Base-by-base conservation (phyloP, 2,329 filamentous ascomycete genomes). In the Dryadomyces sulphureus region DNA sequence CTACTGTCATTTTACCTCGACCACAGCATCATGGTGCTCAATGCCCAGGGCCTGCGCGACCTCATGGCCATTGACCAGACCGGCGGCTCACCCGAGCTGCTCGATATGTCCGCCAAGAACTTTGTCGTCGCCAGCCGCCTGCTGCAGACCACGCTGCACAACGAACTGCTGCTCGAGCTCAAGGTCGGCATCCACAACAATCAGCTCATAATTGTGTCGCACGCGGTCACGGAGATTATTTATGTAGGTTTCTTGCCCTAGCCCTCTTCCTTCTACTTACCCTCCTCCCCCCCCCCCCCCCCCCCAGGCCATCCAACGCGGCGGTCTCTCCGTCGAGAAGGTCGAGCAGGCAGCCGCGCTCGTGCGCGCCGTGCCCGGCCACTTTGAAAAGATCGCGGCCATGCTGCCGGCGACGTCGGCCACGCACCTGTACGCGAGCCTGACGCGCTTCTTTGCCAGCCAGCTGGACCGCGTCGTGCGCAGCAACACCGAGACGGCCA, bases 21-120 rank as follows among this genome's bases (percentile, higher is more conserved):
- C 38, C 55, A 56, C 45, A 55, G 52, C 41, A 50, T 56, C 38
- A 50, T 56, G 48, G 51, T 56, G n/a, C 46, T 56, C 17, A 56
- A 53, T 11, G 51, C 55, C 8, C 54, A 56, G 41, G 52, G 54
- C 4, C 42, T 55, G 45, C 49, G 53, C 45, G 54, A 56, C n/a
- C 41, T 56, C 12, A 48, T 48, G 7, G 30, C 49, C 27, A 49
- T 53, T 30, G 51, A 53, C 41, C 20, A 40, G 32, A 48, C 46
- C 2, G 51, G 48, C 46, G 41, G 46, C 20, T 53, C 51, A 19
- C 35, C 49, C 14, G 49, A 53, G 35, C 46, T 53, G 42, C 43
- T 49, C 34, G 46, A 49, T 24, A 30, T 51, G 30, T 53, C 51
- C 5, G 41, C 42, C n/a, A 19, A 47, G 19, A 53, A 43, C 42